A percentile compares a stretch with the other conserved stretches of the same genome.
phyloP scores from a whole-genome alignment of 306 rosid species.

The Quercus ilex region DNA sequence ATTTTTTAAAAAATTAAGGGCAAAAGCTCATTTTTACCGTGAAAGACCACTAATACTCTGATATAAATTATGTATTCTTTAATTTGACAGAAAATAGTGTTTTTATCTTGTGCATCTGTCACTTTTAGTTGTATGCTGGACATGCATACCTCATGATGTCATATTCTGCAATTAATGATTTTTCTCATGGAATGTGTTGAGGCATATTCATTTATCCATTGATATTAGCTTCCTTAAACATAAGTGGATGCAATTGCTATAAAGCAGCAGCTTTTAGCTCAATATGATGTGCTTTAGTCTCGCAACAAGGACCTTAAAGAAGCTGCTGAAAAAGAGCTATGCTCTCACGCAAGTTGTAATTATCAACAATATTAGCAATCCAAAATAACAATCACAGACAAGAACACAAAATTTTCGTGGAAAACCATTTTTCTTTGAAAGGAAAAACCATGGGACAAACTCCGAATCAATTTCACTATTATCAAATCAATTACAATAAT shows the following conservation, averaged over 20 bases:
- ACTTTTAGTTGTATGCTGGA: background rate
- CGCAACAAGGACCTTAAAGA: slow-evolving; percentile 79
- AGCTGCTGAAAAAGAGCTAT: slow-evolving; percentile 89
- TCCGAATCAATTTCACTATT: too few species aligned
- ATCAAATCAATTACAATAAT: too few species aligned
- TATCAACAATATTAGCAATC: too few species aligned
- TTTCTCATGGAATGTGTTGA: slow-evolving; percentile 11
- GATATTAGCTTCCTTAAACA: slow-evolving; percentile 76
- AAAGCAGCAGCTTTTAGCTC: slow-evolving; percentile 88
- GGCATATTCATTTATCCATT: slow-evolving; percentile 11
- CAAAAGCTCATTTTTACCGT: too few species aligned
- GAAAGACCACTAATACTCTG: background rate
- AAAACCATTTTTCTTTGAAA: too few species aligned
- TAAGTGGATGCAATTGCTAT: slow-evolving; percentile 66
- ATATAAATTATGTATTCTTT: background rate
- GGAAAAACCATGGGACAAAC: too few species aligned
- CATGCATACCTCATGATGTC: background rate
- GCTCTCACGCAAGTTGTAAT: slow-evolving; percentile 22
- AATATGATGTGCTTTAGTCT: slow-evolving; percentile 79
- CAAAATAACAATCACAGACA: too few species aligned
- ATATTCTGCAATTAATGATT: background rate
- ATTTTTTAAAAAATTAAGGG: too few species aligned
- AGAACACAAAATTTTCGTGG: too few species aligned
- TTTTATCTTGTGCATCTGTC: background rate
- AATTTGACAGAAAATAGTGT: background rate